These are phyloP conservation scores for Boletales sp. DNA, from an alignment of 768 basidiomycete genomes.

Conservation along the genomic window DNA sequence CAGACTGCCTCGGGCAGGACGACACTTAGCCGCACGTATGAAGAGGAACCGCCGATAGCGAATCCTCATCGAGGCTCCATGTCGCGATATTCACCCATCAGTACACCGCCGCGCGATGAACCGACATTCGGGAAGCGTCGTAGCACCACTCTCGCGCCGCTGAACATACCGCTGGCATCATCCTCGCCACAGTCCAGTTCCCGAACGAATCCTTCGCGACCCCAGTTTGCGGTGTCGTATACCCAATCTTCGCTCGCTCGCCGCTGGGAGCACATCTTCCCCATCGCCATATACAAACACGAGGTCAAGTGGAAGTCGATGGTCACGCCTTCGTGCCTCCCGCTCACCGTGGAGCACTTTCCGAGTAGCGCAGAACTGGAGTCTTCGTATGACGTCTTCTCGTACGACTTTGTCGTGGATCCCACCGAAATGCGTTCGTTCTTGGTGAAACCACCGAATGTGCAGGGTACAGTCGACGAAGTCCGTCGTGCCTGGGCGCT, in stretches of 20 bases:
- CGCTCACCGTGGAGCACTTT: constrained; percentile 87
- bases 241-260: constrained; percentile 73
- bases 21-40: constrained; percentile 48
- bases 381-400: constrained; percentile 72
- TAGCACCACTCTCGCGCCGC: constrained; percentile 38
- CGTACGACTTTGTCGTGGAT: constrained; percentile 86
- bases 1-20: constrained; percentile 40
- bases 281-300: constrained; percentile 68
- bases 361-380: constrained; percentile 75
- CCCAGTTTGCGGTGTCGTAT: constrained; percentile 53
- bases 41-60: constrained; percentile 49
- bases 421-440: constrained; percentile 84
- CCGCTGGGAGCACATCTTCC: constrained; percentile 87
- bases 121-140: constrained; percentile 48
- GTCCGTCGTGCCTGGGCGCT: constrained; percentile 69
- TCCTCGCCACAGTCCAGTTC: constrained; percentile 38
- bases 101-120: constrained; percentile 72
- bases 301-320: constrained; percentile 92
- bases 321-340: constrained; percentile 81
- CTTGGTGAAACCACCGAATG: constrained; percentile 65
- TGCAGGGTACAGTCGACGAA: constrained; percentile 49
- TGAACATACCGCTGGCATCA: constrained; percentile 43
- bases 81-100: constrained; percentile 58
- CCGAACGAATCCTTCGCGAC: constrained; percentile 67
- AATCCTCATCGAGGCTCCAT: constrained; percentile 45